Base-by-base conservation (phyloP, 2,329 filamentous ascomycete genomes). In the Clonostachys chloroleuca region DNA sequence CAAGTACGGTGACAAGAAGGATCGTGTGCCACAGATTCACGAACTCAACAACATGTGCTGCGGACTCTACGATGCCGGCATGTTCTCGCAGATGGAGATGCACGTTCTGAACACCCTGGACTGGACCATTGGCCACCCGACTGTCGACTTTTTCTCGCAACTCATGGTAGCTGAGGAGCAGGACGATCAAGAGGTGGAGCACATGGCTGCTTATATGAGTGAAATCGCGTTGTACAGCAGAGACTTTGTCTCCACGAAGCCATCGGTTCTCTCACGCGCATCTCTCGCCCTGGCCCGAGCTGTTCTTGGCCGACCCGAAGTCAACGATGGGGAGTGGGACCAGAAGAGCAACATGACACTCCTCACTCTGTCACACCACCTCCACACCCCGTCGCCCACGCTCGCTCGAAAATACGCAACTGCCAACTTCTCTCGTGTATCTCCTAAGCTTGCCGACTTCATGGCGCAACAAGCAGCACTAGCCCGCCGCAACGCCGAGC, bases 81-180 rank as follows among this genome's bases (percentile, higher is more conserved):
- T 99, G 94, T 99, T 99, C 73, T 92, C 92, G 12, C 94, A 99
- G 70, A 99, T 99, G 94, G 94, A 99, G 74, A 97, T 95, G 92
- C 94, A 99, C 67, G 92, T 99, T 36, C 80, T 99, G 58, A 95
- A 96, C 72, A 99, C 94, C 2, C 81, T 99, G 50, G 90, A 95
- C 65, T 99, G 94, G 94, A 84, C 86, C 56, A 88, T 99, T 56
- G 94, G 94, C 47, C 92, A 97, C 70, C 92, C 94, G 2, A 97
- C 94, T 30, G 89, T 96, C 55, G 92, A 97, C 68, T 89, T 87
- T 65, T 99, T 96, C 71, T 80, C 95, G 42, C 88, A 96, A 62
- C 74, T 96, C 51, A 90, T 92, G 52, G 81, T 95, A 37, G 81
- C 88, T 42, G 89, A 96, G 65, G 89, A 88, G 64, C 69, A 71